Percentiles rank a stretch among this genome's conserved stretches.
phyloP scores from a whole-genome alignment of 345 rosid species.

The Cardamine resedifolia region DNA sequence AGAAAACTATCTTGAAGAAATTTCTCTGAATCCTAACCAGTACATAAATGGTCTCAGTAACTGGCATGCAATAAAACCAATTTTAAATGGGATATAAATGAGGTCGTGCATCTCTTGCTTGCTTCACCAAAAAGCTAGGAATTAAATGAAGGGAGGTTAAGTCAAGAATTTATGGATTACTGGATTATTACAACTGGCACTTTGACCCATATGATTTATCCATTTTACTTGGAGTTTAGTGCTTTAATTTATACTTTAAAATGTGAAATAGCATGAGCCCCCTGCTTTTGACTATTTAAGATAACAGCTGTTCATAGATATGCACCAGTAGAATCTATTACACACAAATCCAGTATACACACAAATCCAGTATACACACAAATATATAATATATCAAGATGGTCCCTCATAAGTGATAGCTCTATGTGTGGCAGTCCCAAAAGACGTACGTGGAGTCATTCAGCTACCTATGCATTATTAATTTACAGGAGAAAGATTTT shows the following conservation, averaged over 20 bases:
- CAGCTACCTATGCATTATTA: background rate
- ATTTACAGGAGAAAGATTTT: background rate
- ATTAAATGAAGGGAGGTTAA: slow-evolving; percentile 14
- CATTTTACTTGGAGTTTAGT: slow-evolving; percentile 14
- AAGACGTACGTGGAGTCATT: background rate
- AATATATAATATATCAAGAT: background rate
- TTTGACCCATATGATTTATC: slow-evolving; percentile 15
- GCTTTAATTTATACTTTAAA: slow-evolving; percentile 3
- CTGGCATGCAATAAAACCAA: background rate
- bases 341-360: background rate
- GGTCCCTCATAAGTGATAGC: slow-evolving; percentile 14
- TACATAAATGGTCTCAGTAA: background rate
- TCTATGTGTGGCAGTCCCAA: background rate
- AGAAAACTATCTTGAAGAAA: background rate
- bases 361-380: background rate
- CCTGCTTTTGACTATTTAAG: slow-evolving; percentile 19
- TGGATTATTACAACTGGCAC: slow-evolving; percentile 24
- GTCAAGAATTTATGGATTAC: slow-evolving; percentile 9
- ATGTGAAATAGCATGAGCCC: slow-evolving; percentile 2
- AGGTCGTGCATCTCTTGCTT: background rate
- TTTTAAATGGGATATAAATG: background rate
- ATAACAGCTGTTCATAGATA: slow-evolving; percentile 20
- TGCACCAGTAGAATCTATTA: slow-evolving; percentile 2
- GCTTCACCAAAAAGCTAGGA: slow-evolving; percentile 21
- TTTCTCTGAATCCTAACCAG: background rate